Base-by-base conservation (phyloP, 192 early-diverging fungal genomes). In the Glomus cerebriforme region DNA sequence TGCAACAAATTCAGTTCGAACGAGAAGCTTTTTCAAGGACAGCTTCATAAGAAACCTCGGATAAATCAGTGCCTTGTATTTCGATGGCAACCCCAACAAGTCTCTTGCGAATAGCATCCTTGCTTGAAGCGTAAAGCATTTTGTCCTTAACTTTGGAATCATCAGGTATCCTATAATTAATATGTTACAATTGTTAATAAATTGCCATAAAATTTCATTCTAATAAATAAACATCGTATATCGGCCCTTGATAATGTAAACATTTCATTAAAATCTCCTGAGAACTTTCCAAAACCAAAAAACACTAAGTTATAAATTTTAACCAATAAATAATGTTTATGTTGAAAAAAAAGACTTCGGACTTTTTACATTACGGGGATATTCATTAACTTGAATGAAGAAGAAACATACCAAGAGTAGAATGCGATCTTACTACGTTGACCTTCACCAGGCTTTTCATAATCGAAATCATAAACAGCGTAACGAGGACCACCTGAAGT, bases 121-220 rank as follows among this genome's bases (percentile, higher is more conserved):
- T 97, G 85, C 87, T 91, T 39, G 93, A 90, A 31, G 96, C 90
- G 86, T 97, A 97, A 80, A 96, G 63, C 96, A 98, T 98, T 90
- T 96, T 96, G 81, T 85, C 72, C 82, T 88, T 91, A 76, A 97
- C 85, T 79, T 87, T 91, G 32, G 95, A 87, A 6, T 69, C 84
- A 75, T 96, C 95, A 31, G 96, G 96, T 43, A 91, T 84, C 93
- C 93, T 95, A 82, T 2, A 37, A 34, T 19, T 6, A 29, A 7
- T 19, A 29, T 60, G 1, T 26, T 29, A 43, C 7, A n/a, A 39
- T 24, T n/a, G 17, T 22, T 62, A 54, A 80, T n/a, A 32, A 26
- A 63, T 70, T 45, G 73, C 2, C 31, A 6, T 37, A 43, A 43
- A 43, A 35, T 43, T 43, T 43, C 39, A 43, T 43, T 12, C 39